Evolutionary conservation across 305 asterid genomes (phyloP).

Genomic region (Fraxinus greggii): DNA sequence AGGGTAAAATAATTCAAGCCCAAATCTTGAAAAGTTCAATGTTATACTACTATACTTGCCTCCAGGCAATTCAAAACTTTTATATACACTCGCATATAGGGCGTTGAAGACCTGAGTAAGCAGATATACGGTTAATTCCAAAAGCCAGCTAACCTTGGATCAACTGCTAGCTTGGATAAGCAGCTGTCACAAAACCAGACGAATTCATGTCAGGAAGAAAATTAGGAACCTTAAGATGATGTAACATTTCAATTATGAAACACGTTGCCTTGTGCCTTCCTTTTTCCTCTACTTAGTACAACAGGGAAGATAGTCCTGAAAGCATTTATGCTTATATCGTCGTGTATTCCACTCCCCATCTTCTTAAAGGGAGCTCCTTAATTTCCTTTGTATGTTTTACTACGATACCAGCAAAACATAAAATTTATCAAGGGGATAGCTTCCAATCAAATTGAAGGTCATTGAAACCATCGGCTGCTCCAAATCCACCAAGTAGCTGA

Average conservation of each 20-base stretch:
- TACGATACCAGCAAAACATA: neutral
- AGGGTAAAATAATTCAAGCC: neutral
- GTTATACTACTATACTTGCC: constrained; percentile 35
- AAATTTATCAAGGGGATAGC: constrained; percentile 42
- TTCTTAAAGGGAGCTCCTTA: neutral
- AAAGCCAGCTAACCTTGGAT: neutral
- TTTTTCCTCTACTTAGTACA: neutral
- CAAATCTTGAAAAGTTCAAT: constrained; percentile 42
- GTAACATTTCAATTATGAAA: neutral
- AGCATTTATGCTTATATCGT: neutral
- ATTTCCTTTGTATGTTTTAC: neutral
- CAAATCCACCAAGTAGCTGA: constrained; percentile 77
- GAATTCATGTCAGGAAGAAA: constrained; percentile 39
- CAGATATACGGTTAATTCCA: neutral
- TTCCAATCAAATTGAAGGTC: constrained; percentile 80
- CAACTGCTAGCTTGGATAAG: constrained; percentile 33
- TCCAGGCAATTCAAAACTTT: constrained; percentile 49
- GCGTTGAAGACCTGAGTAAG: constrained; percentile 18
- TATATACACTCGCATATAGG: constrained; percentile 64
- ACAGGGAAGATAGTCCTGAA: neutral
- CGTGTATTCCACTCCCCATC: neutral
- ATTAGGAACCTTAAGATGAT: neutral
- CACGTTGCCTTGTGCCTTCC: neutral
- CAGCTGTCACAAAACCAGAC: constrained; percentile 36
- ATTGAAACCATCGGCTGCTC: constrained; percentile 64